Base-by-base conservation (phyloP, 768 basidiomycete genomes). In the Russula lepida region DNA sequence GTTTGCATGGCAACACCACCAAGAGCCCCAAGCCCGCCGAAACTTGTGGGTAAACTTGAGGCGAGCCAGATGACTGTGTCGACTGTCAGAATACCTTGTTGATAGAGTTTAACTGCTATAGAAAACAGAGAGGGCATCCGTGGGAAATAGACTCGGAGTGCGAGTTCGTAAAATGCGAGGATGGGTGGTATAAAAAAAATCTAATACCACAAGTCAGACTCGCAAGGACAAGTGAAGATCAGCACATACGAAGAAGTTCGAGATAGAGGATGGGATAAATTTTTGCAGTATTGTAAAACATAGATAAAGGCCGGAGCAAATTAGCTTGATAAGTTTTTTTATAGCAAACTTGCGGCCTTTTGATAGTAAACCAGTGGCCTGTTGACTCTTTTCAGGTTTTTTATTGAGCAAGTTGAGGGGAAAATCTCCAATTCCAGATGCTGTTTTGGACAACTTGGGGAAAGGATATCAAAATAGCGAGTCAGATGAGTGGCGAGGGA, bases 111-210 rank as follows among this genome's bases (percentile, higher is more conserved):
- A 37, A 58, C 49, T 30, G 25, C 39, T 13, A 63, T 49, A 30
- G 23, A 7, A 9, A 58, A 12, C 19, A 54, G 8, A 41, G 62
- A 54, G 17, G 62, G 62, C 9, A 63, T 6, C 21, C 15, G 37
- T 17, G 62, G 57, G 44, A 43, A 27, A 30, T 41, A 43, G 21
- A 33, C 21, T 37, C 57, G 62, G 43, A 63, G 17, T n/a, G 57
- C 48, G 35, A 58, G 28, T 54, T 63, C 62, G n/a, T 58, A 63
- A 28, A 63, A 58, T 8, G 35, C 37, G 46, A 63, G 19, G 28
- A 54, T 2, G 19, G 47, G 44, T 28, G 62, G 62, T 39, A 48
- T 58, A 28, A 25, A 33, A 39, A 54, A 41, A 6, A 35, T 37
- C 62, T 63, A 8, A 32, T 48, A 47, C 13, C 23, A 12, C 48